Base-by-base conservation (phyloP, 2,329 filamentous ascomycete genomes). In the Aspergillus costaricaensis region DNA sequence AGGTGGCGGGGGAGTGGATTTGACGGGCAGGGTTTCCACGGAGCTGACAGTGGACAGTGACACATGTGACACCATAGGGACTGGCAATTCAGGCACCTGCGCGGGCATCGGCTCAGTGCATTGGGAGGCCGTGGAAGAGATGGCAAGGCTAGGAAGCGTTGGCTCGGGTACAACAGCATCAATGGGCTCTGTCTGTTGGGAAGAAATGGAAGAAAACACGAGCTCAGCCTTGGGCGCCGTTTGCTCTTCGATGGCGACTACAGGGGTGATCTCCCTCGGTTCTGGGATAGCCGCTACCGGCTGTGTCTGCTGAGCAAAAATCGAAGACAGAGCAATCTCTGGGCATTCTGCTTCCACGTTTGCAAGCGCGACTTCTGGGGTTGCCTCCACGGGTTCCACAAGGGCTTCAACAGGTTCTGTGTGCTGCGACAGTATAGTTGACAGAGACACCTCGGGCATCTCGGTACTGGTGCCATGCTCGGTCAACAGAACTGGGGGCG, bases 1-100 rank as follows among this genome's bases (percentile, higher is more conserved):
- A 8, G 61, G 44, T 36, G 58, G 57, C 25, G 64, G 56, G 17
- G 81, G 78, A 10, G 68, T 63, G 23, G 75, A 74, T 15, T 73
- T 70, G 12, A 79, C 70, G 12, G 84, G 84, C 15, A 77, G 73
- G 1, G 79, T 80, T 62, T 81, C 74, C 54, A 82, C 75, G 2
- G 79, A 79, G 41, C 73, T 65, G 57, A 85, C 78, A 5, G 68
- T 67, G 21, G 81, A 79, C 44, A 80, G 69, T 9, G 74, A 71
- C 36, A 80, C 69, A 38, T 55, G 27, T 69, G 67, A 19, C 71
- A 74, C 58, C 65, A 70, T 32, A 71, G 68, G 47, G 64, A 69
- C 63, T 3, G 74, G 60, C 15, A 63, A 55, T 53, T 68, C 68
- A 19, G 56, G 64, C 27, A 60, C 55, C 19, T 62, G 67, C 15